Evolutionary conservation across 345 rosid genomes (phyloP).

Genomic region (Eucalyptus pauciflora): DNA sequence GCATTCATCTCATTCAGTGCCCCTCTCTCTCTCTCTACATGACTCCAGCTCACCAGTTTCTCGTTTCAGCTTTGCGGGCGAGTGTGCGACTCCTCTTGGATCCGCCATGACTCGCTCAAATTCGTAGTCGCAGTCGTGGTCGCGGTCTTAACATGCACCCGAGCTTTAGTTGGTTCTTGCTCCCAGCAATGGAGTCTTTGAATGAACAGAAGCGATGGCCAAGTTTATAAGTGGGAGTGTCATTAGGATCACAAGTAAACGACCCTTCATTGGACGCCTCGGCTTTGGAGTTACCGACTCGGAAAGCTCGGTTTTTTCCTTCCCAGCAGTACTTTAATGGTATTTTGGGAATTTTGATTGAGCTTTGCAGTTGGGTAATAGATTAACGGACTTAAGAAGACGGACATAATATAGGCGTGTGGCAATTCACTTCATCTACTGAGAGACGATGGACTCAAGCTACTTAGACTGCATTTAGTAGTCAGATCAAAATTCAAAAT

Average conservation of each 20-base stretch:
- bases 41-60: not conserved
- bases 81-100: not conserved
- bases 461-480: no score
- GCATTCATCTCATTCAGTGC: constrained; percentile 13
- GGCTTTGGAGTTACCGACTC: constrained; percentile 14
- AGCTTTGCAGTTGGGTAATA: constrained; percentile 19
- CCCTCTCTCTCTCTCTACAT: not conserved
- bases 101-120: not conserved
- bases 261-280: not conserved
- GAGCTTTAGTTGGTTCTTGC: not conserved
- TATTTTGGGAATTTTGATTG: not conserved
- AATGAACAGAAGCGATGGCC: not conserved
- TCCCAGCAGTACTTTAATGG: not conserved
- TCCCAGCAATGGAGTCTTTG: not conserved
- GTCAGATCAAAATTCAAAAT: no score
- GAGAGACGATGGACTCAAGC: not conserved
- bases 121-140: not conserved
- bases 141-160: not conserved
- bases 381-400: constrained; percentile 44
- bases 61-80: not conserved
- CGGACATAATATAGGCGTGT: constrained; percentile 20
- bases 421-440: not conserved
- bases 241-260: not conserved
- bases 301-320: constrained; percentile 5
- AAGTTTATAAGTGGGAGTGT: not conserved